phyloP scores from a whole-genome alignment of 2,329 filamentous ascomycete genomes.

The Helicocarpus griseus region DNA sequence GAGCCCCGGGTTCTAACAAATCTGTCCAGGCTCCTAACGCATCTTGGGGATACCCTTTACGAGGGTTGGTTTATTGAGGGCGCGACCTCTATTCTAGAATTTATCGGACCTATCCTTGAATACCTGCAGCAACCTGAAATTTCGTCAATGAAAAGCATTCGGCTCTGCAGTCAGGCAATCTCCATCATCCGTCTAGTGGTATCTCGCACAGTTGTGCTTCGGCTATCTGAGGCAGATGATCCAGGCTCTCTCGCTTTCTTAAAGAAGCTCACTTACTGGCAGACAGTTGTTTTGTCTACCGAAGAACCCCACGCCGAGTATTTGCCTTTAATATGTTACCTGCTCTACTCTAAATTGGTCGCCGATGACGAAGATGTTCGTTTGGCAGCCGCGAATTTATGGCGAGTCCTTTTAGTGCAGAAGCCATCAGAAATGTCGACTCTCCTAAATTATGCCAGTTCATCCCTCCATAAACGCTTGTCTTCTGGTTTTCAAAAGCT shows the following conservation, averaged over 20 bases:
- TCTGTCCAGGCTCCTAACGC: constrained; percentile 65
- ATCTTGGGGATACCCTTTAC: constrained; percentile 82
- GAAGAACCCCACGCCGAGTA: constrained; percentile 72
- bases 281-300: constrained; percentile 73
- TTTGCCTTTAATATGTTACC: constrained; percentile 79
- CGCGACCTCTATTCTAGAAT: constrained; percentile 72
- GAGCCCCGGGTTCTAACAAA: constrained; percentile 84
- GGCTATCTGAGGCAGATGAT: constrained; percentile 74
- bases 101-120: constrained; percentile 74
- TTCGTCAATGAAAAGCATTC: constrained; percentile 69
- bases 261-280: constrained; percentile 87
- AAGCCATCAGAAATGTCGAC: constrained; percentile 73
- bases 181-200: constrained; percentile 66
- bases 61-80: constrained; percentile 96
- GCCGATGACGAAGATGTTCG: constrained; percentile 59
- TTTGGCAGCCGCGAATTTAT: constrained; percentile 68
- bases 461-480: constrained; percentile 60
- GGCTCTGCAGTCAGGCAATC: constrained; percentile 81
- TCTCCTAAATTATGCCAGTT: constrained; percentile 63
- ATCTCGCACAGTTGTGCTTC: constrained; percentile 66
- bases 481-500: constrained; percentile 71
- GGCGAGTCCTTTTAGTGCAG: constrained; percentile 87
- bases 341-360: constrained; percentile 81
- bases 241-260: constrained; percentile 61
- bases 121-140: constrained; percentile 81